Evolutionary conservation across 1,284 basidiomycete species (phyloP), one percentile per base, ranked within the genome.

Genomic region (Cutaneotrichosporon mucoides): DNA sequence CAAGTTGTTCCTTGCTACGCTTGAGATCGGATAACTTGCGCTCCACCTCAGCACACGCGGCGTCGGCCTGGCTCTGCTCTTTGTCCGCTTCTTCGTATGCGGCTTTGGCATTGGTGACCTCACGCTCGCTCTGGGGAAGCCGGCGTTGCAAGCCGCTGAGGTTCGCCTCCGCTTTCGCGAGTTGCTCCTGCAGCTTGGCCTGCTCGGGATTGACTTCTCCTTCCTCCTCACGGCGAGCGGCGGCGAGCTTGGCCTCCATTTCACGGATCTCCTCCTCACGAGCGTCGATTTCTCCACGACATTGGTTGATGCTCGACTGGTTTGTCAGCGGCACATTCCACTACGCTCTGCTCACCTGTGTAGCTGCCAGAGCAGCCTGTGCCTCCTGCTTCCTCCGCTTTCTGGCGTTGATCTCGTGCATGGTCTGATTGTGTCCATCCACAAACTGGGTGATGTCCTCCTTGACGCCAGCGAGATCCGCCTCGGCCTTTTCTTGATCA

Each of bases 271-370:
- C 46, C 24, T 66, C 56, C 79, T 77, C 6, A 68, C 68, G 71
- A 79, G 84, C 63, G 85, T 83, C 4, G 59, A 72, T 16, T 79
- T 80, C 55, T 85, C 79, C 63, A 4, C 16, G 16, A 35, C 49
- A 51, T 5, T 51, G 5, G 5, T 6, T 24, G 24, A 51, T 41
- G 16, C 38, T 41, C n/a, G 37, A 9, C 49, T 51, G 37, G n/a
- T n/a, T n/a, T n/a, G n/a, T n/a, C n/a, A 24, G 13, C 16, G 12
- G 7, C 11, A 41, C 49, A 15, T 38, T n/a, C n/a, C n/a, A n/a
- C n/a, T n/a, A n/a, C n/a, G n/a, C n/a, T n/a, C n/a, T n/a, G n/a
- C n/a, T n/a, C 16, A 51, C 49, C 15, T 51, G 15, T 5, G 8
- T 9, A 5, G 15, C 16, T 3, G 49, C 38, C 4, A 51, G 16